Percentiles rank a stretch among this genome's conserved stretches.
Conservation (phyloP, 108 stramenopile genomes). For the Parietichytrium sp. region DNA sequence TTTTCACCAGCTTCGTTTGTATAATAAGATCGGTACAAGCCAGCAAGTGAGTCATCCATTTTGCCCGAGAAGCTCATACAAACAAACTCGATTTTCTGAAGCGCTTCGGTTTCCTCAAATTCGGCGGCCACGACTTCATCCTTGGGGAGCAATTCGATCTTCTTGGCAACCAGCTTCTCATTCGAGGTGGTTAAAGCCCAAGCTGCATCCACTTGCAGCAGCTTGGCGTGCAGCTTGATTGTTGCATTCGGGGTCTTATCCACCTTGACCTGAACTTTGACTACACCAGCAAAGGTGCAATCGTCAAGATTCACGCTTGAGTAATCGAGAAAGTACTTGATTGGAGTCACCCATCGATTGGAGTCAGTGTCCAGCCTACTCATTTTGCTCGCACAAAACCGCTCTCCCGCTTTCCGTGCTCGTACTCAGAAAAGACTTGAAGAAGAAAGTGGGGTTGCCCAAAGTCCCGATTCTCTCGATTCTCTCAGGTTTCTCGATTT, state of each 20-base stretch:
- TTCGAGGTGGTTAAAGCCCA: conserved; percentile 50
- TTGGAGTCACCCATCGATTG: conserved; percentile 44
- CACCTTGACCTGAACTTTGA: conserved; percentile 61
- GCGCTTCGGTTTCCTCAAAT: conserved; percentile 41
- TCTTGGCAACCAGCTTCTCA: conserved; percentile 71
- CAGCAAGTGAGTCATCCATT: conserved; percentile 91
- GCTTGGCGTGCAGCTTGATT: conserved; percentile 81
- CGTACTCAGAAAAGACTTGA: too few relatives aligned
- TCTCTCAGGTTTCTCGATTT: too few relatives aligned
- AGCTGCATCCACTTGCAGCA: conserved; percentile 54
- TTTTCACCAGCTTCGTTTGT: conserved; percentile 71
- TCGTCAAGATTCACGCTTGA: conserved; percentile 75
- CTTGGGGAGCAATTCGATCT: conserved; percentile 67
- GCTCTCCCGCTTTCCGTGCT: background rate
- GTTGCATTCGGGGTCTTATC: conserved; percentile 50
- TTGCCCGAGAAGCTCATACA: conserved; percentile 72
- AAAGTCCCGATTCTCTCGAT: too few relatives aligned
- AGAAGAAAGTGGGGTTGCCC: too few relatives aligned
- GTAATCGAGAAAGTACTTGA: conserved; percentile 72
- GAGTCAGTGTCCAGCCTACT: background rate
- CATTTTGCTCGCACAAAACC: background rate
- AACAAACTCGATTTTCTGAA: conserved; percentile 37
- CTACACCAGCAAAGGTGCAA: conserved; percentile 74
- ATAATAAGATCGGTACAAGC: conserved; percentile 87
- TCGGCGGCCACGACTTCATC: conserved; percentile 47